A percentile compares a stretch with the other conserved stretches of the same genome.
phyloP scores from a whole-genome alignment of 148 eudicot genomes.

The Linanthus parryae region DNA sequence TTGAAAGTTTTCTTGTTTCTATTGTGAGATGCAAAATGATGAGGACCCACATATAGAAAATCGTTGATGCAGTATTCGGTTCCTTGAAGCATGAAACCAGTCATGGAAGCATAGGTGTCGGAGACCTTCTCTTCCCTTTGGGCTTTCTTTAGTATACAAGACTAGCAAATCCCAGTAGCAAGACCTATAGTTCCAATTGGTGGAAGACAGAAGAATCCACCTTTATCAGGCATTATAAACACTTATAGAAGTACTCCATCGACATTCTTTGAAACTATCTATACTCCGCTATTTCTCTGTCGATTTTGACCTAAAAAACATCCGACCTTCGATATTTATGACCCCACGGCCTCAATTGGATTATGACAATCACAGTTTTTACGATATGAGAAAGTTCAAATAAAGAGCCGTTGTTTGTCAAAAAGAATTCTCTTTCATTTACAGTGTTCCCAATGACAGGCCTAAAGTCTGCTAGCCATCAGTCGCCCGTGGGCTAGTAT shows the following conservation, averaged over 20 bases:
- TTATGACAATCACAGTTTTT: slow-evolving; percentile 40
- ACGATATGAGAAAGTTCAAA: slow-evolving; percentile 55
- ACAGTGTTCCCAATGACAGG: slow-evolving; percentile 77
- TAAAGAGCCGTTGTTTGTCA: slow-evolving; percentile 70
- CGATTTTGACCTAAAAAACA: slow-evolving; percentile 48
- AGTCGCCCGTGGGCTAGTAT: slow-evolving; percentile 77
- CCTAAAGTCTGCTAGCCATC: slow-evolving; percentile 64
- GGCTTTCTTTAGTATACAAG: slow-evolving; percentile 45
- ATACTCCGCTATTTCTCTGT: slow-evolving; percentile 76
- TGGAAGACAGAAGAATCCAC: slow-evolving; percentile 77
- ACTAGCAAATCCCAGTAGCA: slow-evolving; percentile 65
- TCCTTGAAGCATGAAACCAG: slow-evolving; percentile 54
- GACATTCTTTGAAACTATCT: slow-evolving; percentile 73
- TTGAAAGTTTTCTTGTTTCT: slow-evolving; percentile 56
- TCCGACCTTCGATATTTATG: slow-evolving; percentile 63
- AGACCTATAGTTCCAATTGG: slow-evolving; percentile 44
- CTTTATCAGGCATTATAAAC: slow-evolving; percentile 78
- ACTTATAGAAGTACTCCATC: slow-evolving; percentile 75
- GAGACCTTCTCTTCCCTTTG: slow-evolving; percentile 33
- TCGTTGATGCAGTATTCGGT: slow-evolving; percentile 59
- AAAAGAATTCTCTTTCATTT: slow-evolving; percentile 79
- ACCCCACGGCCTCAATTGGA: slow-evolving; percentile 67
- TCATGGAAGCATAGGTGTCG: slow-evolving; percentile 41
- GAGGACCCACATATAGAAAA: slow-evolving; percentile 63
- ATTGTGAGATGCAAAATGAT: slow-evolving; percentile 43